These are phyloP conservation scores for Podospora tetraspora DNA, from an alignment of 495 filamentous ascomycete species.

Conservation along the genomic window DNA sequence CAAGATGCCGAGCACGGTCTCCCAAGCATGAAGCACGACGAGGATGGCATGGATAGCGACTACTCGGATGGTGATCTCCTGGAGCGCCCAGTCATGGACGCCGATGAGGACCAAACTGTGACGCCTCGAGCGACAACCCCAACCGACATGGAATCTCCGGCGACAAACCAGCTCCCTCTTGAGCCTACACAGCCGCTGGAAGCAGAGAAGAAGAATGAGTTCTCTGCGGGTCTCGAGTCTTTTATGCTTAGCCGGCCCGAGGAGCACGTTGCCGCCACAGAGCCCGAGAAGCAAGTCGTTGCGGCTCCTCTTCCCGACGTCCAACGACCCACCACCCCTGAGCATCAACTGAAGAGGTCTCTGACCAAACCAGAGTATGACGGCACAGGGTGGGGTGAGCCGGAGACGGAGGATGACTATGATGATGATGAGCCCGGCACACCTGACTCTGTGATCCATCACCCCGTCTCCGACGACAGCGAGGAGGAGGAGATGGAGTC, in stretches of 20 bases:
- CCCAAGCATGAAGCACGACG: conserved; percentile 13
- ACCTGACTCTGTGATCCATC: conserved; percentile 90
- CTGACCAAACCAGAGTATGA: conserved; percentile 51
- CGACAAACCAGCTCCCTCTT: conserved; percentile 2
- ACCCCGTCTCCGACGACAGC: conserved; percentile 48
- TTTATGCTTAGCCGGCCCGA: conserved; percentile 40
- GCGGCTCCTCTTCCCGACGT: conserved; percentile 47
- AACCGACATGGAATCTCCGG: conserved; percentile 24
- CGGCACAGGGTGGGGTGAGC: conserved; percentile 50
- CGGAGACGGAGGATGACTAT: conserved; percentile 45
- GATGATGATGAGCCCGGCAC: conserved; percentile 58
- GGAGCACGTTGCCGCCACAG: conserved; percentile 22
- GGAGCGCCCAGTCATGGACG: not conserved
- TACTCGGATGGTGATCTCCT: conserved; percentile 21
- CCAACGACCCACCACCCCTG: conserved; percentile 60
- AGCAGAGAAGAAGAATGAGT: conserved; percentile 28
- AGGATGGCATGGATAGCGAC: conserved; percentile 26
- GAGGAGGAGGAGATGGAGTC: conserved; percentile 46
- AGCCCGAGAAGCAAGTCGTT: conserved; percentile 42
- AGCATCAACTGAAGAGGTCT: conserved; percentile 41
- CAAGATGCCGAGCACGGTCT: conserved; percentile 39
- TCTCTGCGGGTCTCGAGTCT: conserved; percentile 39
- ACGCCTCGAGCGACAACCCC: conserved; percentile 44
- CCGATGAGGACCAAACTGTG: conserved; percentile 32
- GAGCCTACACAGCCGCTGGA: conserved; percentile 15